Evolutionary conservation across 164 flowering plant species (phyloP).

Genomic region (Taxillus chinensis): DNA sequence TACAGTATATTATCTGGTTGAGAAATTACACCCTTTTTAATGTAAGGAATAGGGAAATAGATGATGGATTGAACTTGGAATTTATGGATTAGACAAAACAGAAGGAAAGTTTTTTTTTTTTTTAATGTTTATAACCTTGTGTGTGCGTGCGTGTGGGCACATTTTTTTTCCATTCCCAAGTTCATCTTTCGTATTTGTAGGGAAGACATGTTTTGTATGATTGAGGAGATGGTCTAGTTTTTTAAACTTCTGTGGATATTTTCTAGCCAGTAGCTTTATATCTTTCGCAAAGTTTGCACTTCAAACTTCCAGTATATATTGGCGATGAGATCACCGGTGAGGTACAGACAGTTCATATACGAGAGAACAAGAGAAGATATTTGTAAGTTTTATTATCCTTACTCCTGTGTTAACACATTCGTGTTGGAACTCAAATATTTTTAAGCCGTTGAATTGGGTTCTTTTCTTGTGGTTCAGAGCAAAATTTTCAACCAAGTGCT

Average conservation of each 20-base stretch:
- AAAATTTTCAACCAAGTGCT: conserved; percentile 68
- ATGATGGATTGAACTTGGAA: too few species aligned
- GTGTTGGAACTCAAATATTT: neutral
- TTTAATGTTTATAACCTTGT: too few species aligned
- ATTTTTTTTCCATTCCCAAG: too few species aligned
- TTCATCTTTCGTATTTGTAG: too few species aligned
- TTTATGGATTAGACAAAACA: too few species aligned
- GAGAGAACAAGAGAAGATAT: conserved; percentile 41
- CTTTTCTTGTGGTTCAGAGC: conserved; percentile 29
- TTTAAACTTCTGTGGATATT: neutral
- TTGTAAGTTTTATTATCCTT: conserved; percentile 28
- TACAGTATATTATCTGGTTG: neutral
- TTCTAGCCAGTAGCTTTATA: conserved; percentile 82
- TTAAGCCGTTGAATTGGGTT: neutral
- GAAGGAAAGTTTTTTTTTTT: too few species aligned
- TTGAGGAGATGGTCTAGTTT: neutral
- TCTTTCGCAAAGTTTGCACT: conserved; percentile 66
- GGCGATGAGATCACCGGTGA: conserved; percentile 57
- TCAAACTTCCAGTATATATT: conserved; percentile 53
- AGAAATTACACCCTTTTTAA: neutral
- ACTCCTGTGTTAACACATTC: neutral
- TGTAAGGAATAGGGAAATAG: too few species aligned
- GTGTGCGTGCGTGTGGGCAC: too few species aligned
- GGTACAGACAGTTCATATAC: conserved; percentile 41
- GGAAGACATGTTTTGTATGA: neutral